Base-by-base conservation (phyloP, 495 filamentous ascomycete genomes). In the Cladorrhinum samala region DNA sequence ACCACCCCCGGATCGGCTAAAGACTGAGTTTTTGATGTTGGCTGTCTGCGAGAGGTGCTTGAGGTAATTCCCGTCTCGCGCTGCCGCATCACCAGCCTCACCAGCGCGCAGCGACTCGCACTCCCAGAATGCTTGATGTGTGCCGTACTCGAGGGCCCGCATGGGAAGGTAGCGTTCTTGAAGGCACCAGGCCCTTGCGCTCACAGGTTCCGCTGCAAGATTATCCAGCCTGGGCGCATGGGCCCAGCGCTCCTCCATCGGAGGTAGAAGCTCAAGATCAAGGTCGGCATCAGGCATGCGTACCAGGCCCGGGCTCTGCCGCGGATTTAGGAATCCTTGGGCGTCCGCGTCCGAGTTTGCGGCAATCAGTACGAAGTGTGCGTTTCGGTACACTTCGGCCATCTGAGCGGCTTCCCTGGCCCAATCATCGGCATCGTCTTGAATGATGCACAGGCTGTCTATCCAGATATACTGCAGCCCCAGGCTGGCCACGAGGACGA, bases 391-490 rank as follows among this genome's bases (percentile, higher is more conserved):
- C 19, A 77, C 58, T 3, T 53, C 47, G 14, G 57, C 60, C 73
- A 77, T 77, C 23, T 60, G 44, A 7, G 51, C 58, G 0, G 73
- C 59, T 57, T 77, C 73, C 17, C 38, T 47, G 18, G 58, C 49
- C 74, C 73, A 77, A 14, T 63, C 59, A 3, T 59, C 53, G 1
- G 40, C 38, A 40, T 67, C 60, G 40, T 74, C 68, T 58, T 77
- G 73, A 16, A 75, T 56, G 40, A 75, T 75, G 55, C 71, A 74
- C 3, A 75, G 55, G 25, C 68, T 68, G 54, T 76, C 74, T 8
- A 77, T 72, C 74, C 74, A 77, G 8, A 77, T 13, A 43, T 73
- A 76, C 14, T 54, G 50, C 9, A 68, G 49, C 0, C 64, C 66
- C 1, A 77, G 60, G 9, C 49, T 43, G 13, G 60, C 46, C 17